Conservation (phyloP, 1,139 yeast genomes). For the Kurtzmaniella quercitrusa region DNA sequence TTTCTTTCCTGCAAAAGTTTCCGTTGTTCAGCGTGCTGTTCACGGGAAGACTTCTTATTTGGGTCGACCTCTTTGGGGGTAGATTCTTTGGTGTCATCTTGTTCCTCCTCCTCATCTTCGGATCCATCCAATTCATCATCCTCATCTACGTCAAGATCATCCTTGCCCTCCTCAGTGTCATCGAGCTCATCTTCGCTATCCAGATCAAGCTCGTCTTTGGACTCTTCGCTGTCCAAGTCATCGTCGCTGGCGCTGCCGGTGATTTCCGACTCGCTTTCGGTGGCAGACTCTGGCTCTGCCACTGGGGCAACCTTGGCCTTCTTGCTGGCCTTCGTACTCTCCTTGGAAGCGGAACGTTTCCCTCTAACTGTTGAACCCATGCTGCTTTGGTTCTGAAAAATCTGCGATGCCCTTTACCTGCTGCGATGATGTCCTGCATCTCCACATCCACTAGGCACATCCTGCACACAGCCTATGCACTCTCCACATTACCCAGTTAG, state of each 20-base stretch:
- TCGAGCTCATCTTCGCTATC: slow-evolving; percentile 18
- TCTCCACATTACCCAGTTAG: neutral
- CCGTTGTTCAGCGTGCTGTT: slow-evolving; percentile 82
- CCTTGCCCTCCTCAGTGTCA: slow-evolving; percentile 14
- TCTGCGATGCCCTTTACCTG: slow-evolving; percentile 5
- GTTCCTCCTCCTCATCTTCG: slow-evolving; percentile 15
- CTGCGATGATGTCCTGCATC: neutral
- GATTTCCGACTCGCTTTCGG: slow-evolving; percentile 12
- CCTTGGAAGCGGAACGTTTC: slow-evolving; percentile 27
- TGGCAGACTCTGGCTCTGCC: slow-evolving; percentile 11
- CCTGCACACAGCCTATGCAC: neutral
- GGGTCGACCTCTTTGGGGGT: slow-evolving; percentile 25
- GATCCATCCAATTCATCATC: slow-evolving; percentile 22
- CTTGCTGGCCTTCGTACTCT: slow-evolving; percentile 16
- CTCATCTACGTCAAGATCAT: slow-evolving; percentile 9
- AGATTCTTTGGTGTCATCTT: slow-evolving; percentile 12
- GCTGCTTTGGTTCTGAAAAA: neutral
- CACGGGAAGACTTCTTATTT: slow-evolving; percentile 52
- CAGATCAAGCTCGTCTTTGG: neutral
- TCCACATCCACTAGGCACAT: neutral
- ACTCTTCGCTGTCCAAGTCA: slow-evolving; percentile 5
- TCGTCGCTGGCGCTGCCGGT: slow-evolving; percentile 5
- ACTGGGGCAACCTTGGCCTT: slow-evolving; percentile 20
- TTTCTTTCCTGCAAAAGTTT: slow-evolving; percentile 78
- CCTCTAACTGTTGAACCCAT: slow-evolving; percentile 30